Conservation (phyloP, 2,329 filamentous ascomycete genomes). For the Calonectria leucothoes region DNA sequence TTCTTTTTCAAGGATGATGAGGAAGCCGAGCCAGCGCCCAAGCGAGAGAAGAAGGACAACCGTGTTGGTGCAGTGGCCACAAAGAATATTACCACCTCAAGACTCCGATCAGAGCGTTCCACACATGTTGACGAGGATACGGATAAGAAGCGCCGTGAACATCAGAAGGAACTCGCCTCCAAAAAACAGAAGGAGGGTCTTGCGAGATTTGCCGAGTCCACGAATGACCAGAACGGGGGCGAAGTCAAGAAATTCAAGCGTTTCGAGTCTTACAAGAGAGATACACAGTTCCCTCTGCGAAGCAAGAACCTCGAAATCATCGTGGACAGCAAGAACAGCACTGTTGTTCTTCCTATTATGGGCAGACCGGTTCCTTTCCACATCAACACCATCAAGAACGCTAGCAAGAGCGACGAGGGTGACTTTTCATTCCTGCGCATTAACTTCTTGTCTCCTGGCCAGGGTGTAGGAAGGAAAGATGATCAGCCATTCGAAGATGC, state of each 20-base stretch:
- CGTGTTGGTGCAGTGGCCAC: conserved; percentile 89
- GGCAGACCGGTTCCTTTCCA: conserved; percentile 97
- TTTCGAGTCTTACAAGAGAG: conserved; percentile 98
- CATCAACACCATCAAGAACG: conserved; percentile 98
- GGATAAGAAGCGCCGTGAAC: conserved; percentile 86
- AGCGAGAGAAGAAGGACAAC: conserved; percentile 88
- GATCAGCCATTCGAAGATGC: conserved; percentile 98
- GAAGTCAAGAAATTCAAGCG: conserved; percentile 98
- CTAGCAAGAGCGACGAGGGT: conserved; percentile 95
- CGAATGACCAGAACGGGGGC: conserved; percentile 86
- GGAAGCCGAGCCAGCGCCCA: conserved; percentile 85
- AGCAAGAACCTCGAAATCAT: conserved; percentile 90
- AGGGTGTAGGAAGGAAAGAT: conserved; percentile 96
- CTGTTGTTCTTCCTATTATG: conserved; percentile 95
- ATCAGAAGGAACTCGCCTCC: conserved; percentile 87
- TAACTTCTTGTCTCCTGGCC: conserved; percentile 96
- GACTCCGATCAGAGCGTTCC: conserved; percentile 90
- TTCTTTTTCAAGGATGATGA: conserved; percentile 99
- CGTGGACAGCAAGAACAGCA: conserved; percentile 90
- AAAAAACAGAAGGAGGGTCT: conserved; percentile 94
- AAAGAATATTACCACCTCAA: conserved; percentile 95
- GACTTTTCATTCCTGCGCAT: conserved; percentile 95
- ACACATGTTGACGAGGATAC: conserved; percentile 90
- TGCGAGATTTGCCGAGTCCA: conserved; percentile 86
- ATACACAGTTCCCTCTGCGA: conserved; percentile 88